Conservation (phyloP, 2,329 filamentous ascomycete genomes). For the Aspergillus persii region DNA sequence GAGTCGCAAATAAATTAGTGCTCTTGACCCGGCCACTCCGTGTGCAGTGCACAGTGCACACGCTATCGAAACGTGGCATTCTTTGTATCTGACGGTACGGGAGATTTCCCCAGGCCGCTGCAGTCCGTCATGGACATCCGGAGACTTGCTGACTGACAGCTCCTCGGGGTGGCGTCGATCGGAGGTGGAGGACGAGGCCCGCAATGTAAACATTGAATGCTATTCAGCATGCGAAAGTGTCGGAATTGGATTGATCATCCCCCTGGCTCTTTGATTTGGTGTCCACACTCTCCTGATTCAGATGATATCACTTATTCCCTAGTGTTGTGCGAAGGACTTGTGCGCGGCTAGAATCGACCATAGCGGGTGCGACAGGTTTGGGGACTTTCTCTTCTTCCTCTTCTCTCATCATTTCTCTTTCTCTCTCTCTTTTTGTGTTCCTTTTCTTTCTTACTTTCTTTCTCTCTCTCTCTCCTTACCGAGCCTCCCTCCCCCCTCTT, state of each 20-base stretch:
- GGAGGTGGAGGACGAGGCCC: not conserved
- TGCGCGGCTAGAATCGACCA: not conserved
- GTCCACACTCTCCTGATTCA: not conserved
- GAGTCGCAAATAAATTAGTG: not conserved
- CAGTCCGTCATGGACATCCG: constrained; percentile 4
- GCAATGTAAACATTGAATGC: not conserved
- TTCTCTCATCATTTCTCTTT: not conserved
- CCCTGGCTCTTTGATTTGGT: not conserved
- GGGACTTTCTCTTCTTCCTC: not conserved
- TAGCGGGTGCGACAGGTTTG: not conserved
- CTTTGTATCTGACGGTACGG: constrained; percentile 9
- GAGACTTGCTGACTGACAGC: constrained; percentile 16
- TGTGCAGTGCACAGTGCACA: constrained; percentile 5
- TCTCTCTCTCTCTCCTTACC: constrained; percentile 7
- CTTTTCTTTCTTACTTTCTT: constrained; percentile 10
- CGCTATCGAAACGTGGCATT: constrained; percentile 19
- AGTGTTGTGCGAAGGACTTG: not conserved
- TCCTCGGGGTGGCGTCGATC: constrained; percentile 6
- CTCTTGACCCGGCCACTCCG: constrained; percentile 1
- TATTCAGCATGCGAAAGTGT: not conserved
- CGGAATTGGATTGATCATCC: not conserved
- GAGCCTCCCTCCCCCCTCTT: constrained; percentile 6
- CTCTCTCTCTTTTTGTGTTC: not conserved
- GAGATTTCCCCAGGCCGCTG: constrained; percentile 7
- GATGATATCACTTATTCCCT: not conserved